Conservation (phyloP, 495 filamentous ascomycete species). For the Pyrenula massariospora region DNA sequence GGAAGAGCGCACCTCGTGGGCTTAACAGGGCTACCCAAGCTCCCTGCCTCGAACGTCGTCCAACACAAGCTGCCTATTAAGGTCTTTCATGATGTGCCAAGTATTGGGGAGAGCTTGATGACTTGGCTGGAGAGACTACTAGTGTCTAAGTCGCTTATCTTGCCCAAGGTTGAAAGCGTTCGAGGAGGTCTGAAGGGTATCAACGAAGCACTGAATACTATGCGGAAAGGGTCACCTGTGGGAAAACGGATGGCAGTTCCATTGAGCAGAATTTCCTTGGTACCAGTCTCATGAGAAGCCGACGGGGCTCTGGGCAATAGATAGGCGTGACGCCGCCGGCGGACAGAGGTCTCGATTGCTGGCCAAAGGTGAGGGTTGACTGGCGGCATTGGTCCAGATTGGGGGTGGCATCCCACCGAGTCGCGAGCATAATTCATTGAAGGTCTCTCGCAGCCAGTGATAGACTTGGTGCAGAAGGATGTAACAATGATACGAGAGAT, state of each 20-base stretch:
- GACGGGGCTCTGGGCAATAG: background rate
- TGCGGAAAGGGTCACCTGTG: constrained; percentile 43
- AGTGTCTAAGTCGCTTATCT: constrained; percentile 26
- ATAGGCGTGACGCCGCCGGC: background rate
- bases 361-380: background rate
- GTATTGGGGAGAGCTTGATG: constrained; percentile 43
- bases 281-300: background rate
- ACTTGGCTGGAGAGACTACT: constrained; percentile 50
- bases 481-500: background rate
- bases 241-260: constrained; percentile 50
- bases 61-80: constrained; percentile 59
- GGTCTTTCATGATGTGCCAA: constrained; percentile 48
- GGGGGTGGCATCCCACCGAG: background rate
- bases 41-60: constrained; percentile 25
- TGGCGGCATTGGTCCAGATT: background rate
- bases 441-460: background rate
- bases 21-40: constrained; percentile 48
- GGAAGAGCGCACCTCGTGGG: constrained; percentile 44
- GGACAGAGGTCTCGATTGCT: background rate
- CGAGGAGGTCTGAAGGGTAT: constrained; percentile 48
- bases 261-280: constrained; percentile 7
- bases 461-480: background rate
- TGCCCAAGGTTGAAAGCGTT: constrained; percentile 47
- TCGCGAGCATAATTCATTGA: background rate
- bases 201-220: constrained; percentile 47